Evolutionary conservation across 176 grass and related monocot species (phyloP).

Genomic region (Lolium rigidum): DNA sequence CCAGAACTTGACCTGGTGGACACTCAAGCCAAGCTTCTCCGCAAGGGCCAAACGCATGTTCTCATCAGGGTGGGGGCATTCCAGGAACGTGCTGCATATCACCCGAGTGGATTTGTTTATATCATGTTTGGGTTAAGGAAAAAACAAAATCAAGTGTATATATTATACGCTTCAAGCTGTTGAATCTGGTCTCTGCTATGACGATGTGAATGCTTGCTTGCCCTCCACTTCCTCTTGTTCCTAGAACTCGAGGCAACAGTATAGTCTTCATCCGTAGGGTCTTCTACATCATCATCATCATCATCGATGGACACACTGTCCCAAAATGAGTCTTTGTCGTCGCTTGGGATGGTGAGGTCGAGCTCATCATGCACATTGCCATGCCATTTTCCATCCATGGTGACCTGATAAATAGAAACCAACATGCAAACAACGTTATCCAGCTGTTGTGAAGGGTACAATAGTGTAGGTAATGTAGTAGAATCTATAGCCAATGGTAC

Average conservation of each 20-base stretch:
- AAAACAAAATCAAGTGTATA: background rate
- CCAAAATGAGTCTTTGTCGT: background rate
- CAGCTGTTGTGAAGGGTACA: background rate
- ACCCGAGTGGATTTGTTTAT: background rate
- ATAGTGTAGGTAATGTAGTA: background rate
- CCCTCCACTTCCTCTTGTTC: background rate
- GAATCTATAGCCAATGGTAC: background rate
- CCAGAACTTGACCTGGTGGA: slow-evolving; percentile 32
- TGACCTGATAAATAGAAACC: background rate
- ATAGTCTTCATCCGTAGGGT: no score
- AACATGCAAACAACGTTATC: background rate
- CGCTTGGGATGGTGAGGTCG: background rate
- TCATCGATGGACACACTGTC: background rate
- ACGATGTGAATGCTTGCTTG: background rate
- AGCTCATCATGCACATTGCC: background rate
- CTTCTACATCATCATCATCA: no score
- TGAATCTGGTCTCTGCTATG: background rate
- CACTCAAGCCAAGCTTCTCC: background rate
- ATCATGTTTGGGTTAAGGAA: background rate
- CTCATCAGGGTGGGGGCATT: slow-evolving; percentile 14
- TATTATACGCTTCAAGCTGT: slow-evolving; percentile 37
- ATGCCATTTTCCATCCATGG: background rate
- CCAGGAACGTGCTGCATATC: slow-evolving; percentile 13
- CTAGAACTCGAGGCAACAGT: background rate
- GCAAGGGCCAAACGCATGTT: background rate